These are phyloP conservation scores for Ophiosphaerella narmari DNA, from an alignment of 2,329 filamentous ascomycete genomes.

Conservation along the genomic window DNA sequence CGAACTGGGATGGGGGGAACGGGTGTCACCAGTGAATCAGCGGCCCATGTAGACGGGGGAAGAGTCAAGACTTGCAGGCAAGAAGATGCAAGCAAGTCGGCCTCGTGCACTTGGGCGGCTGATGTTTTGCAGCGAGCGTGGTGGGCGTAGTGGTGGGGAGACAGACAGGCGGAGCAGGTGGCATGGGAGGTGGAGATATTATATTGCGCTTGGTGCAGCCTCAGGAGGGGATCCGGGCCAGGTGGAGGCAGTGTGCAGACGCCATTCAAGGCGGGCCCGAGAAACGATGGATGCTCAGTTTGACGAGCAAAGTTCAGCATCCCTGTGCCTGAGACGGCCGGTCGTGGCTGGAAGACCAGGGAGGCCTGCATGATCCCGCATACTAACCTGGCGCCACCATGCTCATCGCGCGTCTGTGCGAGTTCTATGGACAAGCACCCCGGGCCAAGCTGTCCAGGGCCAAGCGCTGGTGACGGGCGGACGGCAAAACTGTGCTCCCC, in stretches of 20 bases:
- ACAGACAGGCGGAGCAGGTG: constrained; percentile 13
- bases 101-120: constrained; percentile 34
- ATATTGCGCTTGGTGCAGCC: constrained; percentile 31
- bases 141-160: constrained; percentile 14
- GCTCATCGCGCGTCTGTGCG: constrained; percentile 7
- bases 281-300: constrained; percentile 31
- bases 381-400: constrained; percentile 30
- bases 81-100: constrained; percentile 8
- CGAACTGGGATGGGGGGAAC: constrained; percentile 26
- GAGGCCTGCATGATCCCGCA: constrained; percentile 26
- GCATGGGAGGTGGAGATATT: constrained; percentile 27
- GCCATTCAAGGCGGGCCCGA: constrained; percentile 4
- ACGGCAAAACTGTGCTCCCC: constrained; percentile 26
- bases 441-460: neutral
- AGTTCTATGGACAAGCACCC: neutral
- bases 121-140: constrained; percentile 11
- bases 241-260: constrained; percentile 12
- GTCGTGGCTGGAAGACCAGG: constrained; percentile 14
- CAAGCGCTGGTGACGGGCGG: constrained; percentile 25
- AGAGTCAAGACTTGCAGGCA: constrained; percentile 4
- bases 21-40: constrained; percentile 38
- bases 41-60: constrained; percentile 15
- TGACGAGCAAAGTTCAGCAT: constrained; percentile 17
- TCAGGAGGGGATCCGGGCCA: constrained; percentile 23
- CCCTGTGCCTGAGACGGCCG: constrained; percentile 20